Conservation (phyloP, 1,284 basidiomycete genomes). For the Rhodotorula sp. region DNA sequence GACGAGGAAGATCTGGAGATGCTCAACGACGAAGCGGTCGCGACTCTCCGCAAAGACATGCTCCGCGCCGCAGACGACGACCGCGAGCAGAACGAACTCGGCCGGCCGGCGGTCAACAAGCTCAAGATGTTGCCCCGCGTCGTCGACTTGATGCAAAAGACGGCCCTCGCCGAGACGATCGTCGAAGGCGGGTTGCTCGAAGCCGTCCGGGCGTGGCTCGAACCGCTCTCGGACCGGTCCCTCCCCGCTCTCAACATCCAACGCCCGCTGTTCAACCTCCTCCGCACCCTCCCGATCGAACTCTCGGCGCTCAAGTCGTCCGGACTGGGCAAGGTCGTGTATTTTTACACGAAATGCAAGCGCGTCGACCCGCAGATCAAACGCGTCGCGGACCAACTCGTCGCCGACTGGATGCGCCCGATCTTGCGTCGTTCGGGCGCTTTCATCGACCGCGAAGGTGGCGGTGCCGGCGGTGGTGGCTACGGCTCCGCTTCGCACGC, state of each 20-base stretch:
- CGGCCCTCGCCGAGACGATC: slow-evolving; percentile 83
- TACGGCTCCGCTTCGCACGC: slow-evolving; percentile 1
- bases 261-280: slow-evolving; percentile 78
- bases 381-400: slow-evolving; percentile 78
- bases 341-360: slow-evolving; percentile 94
- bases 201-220: slow-evolving; percentile 87
- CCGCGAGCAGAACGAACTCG: slow-evolving; percentile 72
- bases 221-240: slow-evolving; percentile 87
- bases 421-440: slow-evolving; percentile 88
- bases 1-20: slow-evolving; percentile 62
- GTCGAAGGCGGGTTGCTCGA: slow-evolving; percentile 92
- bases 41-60: slow-evolving; percentile 80
- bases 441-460: slow-evolving; percentile 63
- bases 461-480: background rate
- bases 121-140: slow-evolving; percentile 81
- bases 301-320: slow-evolving; percentile 86
- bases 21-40: slow-evolving; percentile 88
- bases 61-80: slow-evolving; percentile 81
- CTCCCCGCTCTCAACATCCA: slow-evolving; percentile 96
- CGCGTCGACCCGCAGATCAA: slow-evolving; percentile 78
- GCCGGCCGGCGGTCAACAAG: slow-evolving; percentile 82
- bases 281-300: slow-evolving; percentile 89
- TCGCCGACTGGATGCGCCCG: slow-evolving; percentile 82
- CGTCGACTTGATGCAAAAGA: slow-evolving; percentile 91
- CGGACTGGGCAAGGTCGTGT: slow-evolving; percentile 81